These are phyloP conservation scores for Lachnellula arida DNA, from an alignment of 2,329 filamentous ascomycete genomes.

Conservation along the genomic window DNA sequence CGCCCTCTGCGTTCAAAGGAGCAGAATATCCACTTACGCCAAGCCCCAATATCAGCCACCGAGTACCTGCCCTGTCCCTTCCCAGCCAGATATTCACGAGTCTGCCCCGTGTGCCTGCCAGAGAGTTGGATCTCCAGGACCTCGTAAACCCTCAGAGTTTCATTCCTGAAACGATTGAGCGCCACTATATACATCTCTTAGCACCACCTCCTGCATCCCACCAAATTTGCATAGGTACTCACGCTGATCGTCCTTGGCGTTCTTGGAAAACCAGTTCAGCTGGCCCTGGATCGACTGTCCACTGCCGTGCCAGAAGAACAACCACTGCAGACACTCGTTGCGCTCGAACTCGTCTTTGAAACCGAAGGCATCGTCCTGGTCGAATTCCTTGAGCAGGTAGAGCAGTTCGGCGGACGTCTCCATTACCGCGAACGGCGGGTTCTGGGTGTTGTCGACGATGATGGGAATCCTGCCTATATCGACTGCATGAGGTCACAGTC, in stretches of 20 bases:
- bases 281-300: conserved; percentile 4
- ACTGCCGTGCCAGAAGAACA: conserved; percentile 49
- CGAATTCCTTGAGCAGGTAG: conserved; percentile 46
- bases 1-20: not conserved
- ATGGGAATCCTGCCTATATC: conserved; percentile 40
- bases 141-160: conserved; percentile 47
- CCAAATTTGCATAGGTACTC: not conserved
- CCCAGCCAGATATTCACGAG: conserved; percentile 48
- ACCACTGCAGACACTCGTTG: conserved; percentile 46
- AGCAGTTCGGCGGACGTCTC: conserved; percentile 50
- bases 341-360: conserved; percentile 48
- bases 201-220: not conserved
- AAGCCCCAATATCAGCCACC: conserved; percentile 49
- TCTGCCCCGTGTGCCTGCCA: conserved; percentile 45
- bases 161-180: conserved; percentile 47
- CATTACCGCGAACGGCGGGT: conserved; percentile 46
- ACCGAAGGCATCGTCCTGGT: conserved; percentile 45
- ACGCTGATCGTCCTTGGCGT: conserved; percentile 6
- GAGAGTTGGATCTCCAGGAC: conserved; percentile 51
- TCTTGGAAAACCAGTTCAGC: conserved; percentile 6
- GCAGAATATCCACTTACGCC: conserved; percentile 27
- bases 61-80: conserved; percentile 50
- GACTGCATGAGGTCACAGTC: conserved; percentile 13
- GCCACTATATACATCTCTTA: conserved; percentile 32
- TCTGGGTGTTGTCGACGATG: conserved; percentile 45